Conservation (phyloP, 83 land plant genomes). For the Isoetes engelmannii region DNA sequence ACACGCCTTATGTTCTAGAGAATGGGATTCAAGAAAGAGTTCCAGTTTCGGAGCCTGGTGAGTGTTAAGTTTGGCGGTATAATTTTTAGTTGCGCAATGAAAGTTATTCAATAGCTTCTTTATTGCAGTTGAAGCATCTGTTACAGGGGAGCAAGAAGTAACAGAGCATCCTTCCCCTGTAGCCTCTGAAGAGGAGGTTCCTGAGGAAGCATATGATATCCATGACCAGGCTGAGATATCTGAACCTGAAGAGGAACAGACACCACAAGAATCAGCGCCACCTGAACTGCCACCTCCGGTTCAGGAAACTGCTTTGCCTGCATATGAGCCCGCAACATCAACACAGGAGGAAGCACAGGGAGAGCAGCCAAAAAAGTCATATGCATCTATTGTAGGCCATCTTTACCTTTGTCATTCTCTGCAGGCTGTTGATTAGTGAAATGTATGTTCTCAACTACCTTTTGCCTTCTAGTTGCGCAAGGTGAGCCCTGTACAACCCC, state of each 20-base stretch:
- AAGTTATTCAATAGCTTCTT: too few species aligned
- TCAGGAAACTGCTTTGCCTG: conserved; percentile 14
- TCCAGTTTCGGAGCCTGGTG: conserved; percentile 37
- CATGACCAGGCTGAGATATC: conserved; percentile 30
- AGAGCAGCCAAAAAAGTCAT: conserved; percentile 64
- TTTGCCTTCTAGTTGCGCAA: conserved; percentile 25
- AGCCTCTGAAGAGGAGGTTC: background rate
- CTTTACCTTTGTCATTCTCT: background rate
- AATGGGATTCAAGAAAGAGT: conserved; percentile 23
- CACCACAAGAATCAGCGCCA: background rate
- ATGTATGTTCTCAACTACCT: background rate
- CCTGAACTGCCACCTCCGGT: background rate
- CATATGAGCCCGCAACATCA: conserved; percentile 1
- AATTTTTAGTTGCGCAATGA: too few species aligned
- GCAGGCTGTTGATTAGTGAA: background rate
- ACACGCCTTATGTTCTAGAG: background rate
- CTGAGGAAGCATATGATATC: conserved; percentile 14
- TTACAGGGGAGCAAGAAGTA: background rate
- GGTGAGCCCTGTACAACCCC: conserved; percentile 28
- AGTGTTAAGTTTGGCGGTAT: background rate
- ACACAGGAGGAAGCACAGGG: conserved; percentile 26
- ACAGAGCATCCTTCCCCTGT: background rate
- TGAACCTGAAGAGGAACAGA: conserved; percentile 26
- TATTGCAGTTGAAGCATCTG: too few species aligned
- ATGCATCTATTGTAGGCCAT: conserved; percentile 84